Base-by-base conservation (phyloP, 1,139 yeast genomes). In the Schwanniomyces etchellsii region DNA sequence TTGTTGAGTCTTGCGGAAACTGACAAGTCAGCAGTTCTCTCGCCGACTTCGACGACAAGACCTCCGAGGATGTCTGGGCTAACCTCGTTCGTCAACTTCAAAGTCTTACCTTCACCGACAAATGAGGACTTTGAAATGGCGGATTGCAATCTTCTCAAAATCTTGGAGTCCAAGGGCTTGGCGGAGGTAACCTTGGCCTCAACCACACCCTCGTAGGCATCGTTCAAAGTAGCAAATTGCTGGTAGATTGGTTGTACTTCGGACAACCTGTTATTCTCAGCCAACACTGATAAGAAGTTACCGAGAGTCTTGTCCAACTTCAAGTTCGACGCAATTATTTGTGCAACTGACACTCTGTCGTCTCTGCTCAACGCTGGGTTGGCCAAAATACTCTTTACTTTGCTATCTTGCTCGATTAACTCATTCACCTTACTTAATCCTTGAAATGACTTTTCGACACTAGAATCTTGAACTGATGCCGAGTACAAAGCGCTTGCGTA, bases 1-100 rank as follows among this genome's bases (percentile, higher is more conserved):
- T 77, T 85, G 58, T 83, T 72, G 56, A 91, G 79, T 74, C 81
- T 88, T 55, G 85, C 64, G 39, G 91, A 72, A 48, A 91, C 78
- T 38, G 95, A 82, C 60, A 91, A 76, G 64, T 91, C 99, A 49
- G 88, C 95, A 42, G 97, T 89, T 64, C 82, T 85, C 71, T 91
- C 98, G 56, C 93, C 96, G 50, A 91, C 89, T 64, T 89, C 96
- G 39, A 91, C 96, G 48, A 93, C 69, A 60, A 91, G 77, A 52
- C 98, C 99, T 55, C 99, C 98, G 57, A 85, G 74, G 54, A 91
- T 84, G 43, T 84, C 95, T 43, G 95, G 86, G 70, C 85, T 77
- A 43, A 91, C 82, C 44, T 70, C 72, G 73, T 88, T 91, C 48
- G 77, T 66, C 50, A 93, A 70, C 70, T 81, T 81, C 61, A 91